Conservation (phyloP, 495 filamentous ascomycete species). For the Neurospora sp. region DNA sequence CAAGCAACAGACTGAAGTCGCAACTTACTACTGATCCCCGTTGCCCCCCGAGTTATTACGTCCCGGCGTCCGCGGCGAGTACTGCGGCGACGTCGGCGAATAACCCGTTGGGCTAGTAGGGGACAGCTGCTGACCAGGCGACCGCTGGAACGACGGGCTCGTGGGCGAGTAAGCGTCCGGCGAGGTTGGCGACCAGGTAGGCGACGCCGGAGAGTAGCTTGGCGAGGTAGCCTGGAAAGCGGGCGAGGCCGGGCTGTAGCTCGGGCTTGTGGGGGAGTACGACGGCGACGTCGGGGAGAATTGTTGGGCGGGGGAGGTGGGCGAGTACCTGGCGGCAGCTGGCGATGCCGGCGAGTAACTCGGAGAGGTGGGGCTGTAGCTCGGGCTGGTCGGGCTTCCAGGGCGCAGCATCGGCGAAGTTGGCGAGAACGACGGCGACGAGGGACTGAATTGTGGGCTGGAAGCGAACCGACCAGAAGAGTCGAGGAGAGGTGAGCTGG, state of each 20-base stretch:
- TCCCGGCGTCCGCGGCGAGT: constrained; percentile 33
- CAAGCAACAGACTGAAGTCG: not conserved
- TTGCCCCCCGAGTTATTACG: constrained; percentile 19
- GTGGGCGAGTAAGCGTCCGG: constrained; percentile 69
- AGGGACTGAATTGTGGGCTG: constrained; percentile 62
- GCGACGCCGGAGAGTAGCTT: constrained; percentile 63
- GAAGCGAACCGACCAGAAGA: constrained; percentile 57
- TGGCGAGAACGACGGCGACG: constrained; percentile 76
- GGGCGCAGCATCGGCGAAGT: constrained; percentile 62
- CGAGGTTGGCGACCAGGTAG: constrained; percentile 57
- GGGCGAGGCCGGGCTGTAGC: constrained; percentile 57
- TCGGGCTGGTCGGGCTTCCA: constrained; percentile 50
- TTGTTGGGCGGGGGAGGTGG: constrained; percentile 45
- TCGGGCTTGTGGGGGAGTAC: constrained; percentile 50
- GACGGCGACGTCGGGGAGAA: constrained; percentile 58
- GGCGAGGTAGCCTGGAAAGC: constrained; percentile 50
- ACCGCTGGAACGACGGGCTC: constrained; percentile 57
- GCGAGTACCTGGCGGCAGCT: constrained; percentile 48
- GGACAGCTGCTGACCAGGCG: constrained; percentile 41
- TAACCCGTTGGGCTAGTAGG: constrained; percentile 43
- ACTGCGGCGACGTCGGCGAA: constrained; percentile 40
- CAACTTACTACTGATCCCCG: constrained; percentile 28
- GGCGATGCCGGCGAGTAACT: constrained; percentile 68
- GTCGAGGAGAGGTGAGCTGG: constrained; percentile 51
- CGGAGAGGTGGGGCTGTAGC: constrained; percentile 77